Evolutionary conservation across 495 filamentous ascomycete genomes (phyloP).

Genomic region (Daldinia grandis): DNA sequence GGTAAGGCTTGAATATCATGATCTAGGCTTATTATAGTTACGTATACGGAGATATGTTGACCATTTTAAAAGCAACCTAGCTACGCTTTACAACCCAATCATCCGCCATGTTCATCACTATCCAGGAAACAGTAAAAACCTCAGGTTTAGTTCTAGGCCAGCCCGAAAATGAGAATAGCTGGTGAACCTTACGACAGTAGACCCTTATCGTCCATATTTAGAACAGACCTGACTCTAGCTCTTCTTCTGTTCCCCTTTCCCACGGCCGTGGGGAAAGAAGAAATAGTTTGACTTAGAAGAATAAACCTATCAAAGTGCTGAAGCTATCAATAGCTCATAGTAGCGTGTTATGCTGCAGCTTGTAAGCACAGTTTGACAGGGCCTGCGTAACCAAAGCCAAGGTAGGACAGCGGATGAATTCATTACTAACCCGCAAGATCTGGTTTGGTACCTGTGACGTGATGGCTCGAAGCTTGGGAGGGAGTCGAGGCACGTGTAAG

Average conservation of each 20-base stretch:
- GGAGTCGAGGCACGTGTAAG: conserved; percentile 5
- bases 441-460: conserved; percentile 10
- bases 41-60: neutral
- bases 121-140: neutral
- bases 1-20: neutral
- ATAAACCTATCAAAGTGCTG: neutral
- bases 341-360: neutral
- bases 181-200: neutral
- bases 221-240: neutral
- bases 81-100: neutral
- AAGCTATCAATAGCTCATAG: neutral
- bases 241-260: neutral
- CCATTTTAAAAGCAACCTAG: neutral
- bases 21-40: neutral
- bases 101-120: neutral
- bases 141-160: neutral
- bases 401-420: neutral
- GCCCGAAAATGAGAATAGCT: too few relatives aligned
- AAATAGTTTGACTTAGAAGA: neutral
- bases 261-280: neutral
- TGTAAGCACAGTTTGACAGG: neutral
- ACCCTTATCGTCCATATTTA: neutral
- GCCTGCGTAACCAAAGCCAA: neutral
- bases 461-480: neutral
- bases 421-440: neutral